Evolutionary conservation across 2,329 filamentous ascomycete genomes (phyloP).

Genomic region (Paecilomyces niveus): DNA sequence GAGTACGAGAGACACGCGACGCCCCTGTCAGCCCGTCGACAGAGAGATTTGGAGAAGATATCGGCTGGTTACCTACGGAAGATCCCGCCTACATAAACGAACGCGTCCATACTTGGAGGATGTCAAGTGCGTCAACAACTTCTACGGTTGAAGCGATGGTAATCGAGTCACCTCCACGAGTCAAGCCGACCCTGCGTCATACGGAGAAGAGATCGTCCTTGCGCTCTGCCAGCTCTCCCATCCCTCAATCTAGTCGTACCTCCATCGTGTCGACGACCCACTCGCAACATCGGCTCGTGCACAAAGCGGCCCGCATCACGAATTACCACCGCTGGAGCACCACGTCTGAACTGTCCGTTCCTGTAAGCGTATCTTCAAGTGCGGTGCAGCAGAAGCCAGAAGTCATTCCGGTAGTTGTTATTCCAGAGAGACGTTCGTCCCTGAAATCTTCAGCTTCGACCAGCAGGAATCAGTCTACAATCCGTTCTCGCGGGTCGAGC

Average conservation of each 20-base stretch:
- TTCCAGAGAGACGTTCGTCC: conserved; percentile 41
- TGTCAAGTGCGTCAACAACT: conserved; percentile 45
- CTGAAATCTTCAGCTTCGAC: conserved; percentile 30
- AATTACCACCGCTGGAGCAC: conserved; percentile 40
- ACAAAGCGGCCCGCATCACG: conserved; percentile 44
- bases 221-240: conserved; percentile 40
- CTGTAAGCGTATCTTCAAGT: conserved; percentile 24
- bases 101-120: conserved; percentile 29
- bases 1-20: conserved; percentile 21
- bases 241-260: conserved; percentile 36
- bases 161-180: conserved; percentile 42
- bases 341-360: conserved; percentile 34
- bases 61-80: conserved; percentile 42
- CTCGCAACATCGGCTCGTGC: conserved; percentile 42
- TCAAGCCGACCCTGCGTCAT: conserved; percentile 44
- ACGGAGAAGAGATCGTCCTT: conserved; percentile 47
- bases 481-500: conserved; percentile 31
- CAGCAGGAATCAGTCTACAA: conserved; percentile 30
- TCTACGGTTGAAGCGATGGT: conserved; percentile 53
- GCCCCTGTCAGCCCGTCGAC: conserved; percentile 30
- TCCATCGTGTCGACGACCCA: conserved; percentile 38
- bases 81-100: conserved; percentile 18
- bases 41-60: conserved; percentile 43
- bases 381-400: conserved; percentile 26
- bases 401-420: conserved; percentile 41